Percentiles rank a stretch among this genome's conserved stretches.
phyloP scores from a whole-genome alignment of 306 rosid genomes.

The Morella rubra region DNA sequence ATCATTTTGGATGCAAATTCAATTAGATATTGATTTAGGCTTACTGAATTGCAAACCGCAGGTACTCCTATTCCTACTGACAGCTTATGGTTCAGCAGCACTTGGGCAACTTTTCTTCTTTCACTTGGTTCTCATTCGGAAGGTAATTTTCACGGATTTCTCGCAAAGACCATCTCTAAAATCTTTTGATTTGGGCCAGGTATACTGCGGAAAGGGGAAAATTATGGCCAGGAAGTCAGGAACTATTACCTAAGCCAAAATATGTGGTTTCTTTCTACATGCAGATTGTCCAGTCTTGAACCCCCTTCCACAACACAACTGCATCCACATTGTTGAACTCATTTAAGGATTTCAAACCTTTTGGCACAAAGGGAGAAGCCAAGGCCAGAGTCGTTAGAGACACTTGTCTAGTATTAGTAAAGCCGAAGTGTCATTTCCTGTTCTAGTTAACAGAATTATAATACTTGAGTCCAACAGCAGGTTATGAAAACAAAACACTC shows the following conservation, averaged over 20 bases:
- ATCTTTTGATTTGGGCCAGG: not conserved
- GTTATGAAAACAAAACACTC: not conserved
- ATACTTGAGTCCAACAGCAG: not conserved
- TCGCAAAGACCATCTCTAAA: not conserved
- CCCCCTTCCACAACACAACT: no score
- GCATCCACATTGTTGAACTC: no score
- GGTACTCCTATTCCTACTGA: constrained; percentile 65
- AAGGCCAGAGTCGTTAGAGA: not conserved
- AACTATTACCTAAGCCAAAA: not conserved
- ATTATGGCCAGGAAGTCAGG: not conserved
- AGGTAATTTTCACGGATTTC: constrained; percentile 47
- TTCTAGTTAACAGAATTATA: not conserved
- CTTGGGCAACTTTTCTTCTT: constrained; percentile 93
- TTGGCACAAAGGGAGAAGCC: not conserved
- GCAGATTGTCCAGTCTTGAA: no score
- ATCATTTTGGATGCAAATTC: constrained; percentile 16
- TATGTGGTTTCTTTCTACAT: no score
- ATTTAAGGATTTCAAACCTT: no score
- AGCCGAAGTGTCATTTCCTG: not conserved
- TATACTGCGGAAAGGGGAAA: not conserved
- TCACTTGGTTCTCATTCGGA: constrained; percentile 83
- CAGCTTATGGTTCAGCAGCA: constrained; percentile 87
- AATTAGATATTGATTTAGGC: constrained; percentile 14
- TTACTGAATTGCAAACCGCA: constrained; percentile 38
- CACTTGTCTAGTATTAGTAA: no score